Conservation (phyloP, 1,139 yeast species). For the Lodderomyces margitis region DNA sequence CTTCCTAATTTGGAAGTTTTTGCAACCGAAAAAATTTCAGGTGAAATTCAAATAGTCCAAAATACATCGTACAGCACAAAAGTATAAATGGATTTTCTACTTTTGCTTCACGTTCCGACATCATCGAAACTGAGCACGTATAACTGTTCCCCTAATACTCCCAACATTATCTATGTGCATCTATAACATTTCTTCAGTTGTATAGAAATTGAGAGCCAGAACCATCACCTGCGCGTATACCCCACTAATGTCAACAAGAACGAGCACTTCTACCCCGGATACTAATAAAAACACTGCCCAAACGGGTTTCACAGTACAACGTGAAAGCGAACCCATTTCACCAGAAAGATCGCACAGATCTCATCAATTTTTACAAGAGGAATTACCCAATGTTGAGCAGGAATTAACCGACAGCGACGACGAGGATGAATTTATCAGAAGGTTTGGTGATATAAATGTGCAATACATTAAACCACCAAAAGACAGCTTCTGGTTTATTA, state of each 20-base stretch:
- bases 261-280: not conserved
- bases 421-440: conserved; percentile 47
- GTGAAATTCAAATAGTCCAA: not conserved
- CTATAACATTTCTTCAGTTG: too few relatives aligned
- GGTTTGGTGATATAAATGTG: conserved; percentile 51
- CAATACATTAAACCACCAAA: conserved; percentile 48
- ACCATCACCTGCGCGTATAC: too few relatives aligned
- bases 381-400: conserved; percentile 10
- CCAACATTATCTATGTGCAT: too few relatives aligned
- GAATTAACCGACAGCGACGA: conserved; percentile 35
- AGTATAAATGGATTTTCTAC: too few relatives aligned
- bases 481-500: conserved; percentile 44
- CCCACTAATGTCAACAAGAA: not conserved
- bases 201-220: too few relatives aligned
- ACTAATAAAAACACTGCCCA: not conserved
- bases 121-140: too few relatives aligned
- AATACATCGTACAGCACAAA: not conserved
- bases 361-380: not conserved
- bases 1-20: not conserved
- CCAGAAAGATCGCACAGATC: not conserved
- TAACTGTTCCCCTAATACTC: too few relatives aligned
- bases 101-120: too few relatives aligned
- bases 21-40: conserved; percentile 1
- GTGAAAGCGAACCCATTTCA: not conserved
- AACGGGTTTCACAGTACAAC: not conserved